A percentile compares a stretch with the other conserved stretches of the same genome.
These are phyloP conservation scores for Ophiostoma triangulosporum DNA, from an alignment of 2,329 filamentous ascomycete species.

Conservation along the genomic window DNA sequence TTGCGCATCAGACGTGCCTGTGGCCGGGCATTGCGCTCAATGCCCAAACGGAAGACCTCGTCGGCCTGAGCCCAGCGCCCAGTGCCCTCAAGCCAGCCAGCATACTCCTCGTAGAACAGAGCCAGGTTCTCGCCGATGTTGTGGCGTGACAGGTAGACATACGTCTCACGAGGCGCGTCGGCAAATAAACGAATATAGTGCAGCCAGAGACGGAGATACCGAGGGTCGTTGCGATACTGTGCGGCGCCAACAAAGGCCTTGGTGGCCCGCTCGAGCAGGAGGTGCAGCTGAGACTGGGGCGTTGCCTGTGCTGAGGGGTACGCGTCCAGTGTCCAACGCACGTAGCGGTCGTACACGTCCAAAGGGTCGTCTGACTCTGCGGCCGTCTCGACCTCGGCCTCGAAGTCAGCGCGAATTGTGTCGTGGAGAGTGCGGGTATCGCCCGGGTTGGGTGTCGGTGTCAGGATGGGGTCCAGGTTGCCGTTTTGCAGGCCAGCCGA, in stretches of 20 bases:
- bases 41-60: constrained; percentile 81
- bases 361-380: constrained; percentile 88
- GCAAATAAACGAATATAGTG: constrained; percentile 89
- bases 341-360: constrained; percentile 90
- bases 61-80: constrained; percentile 82
- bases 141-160: constrained; percentile 80
- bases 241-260: constrained; percentile 72
- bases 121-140: constrained; percentile 76
- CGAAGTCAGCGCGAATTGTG: constrained; percentile 68
- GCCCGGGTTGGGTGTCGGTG: constrained; percentile 48
- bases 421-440: constrained; percentile 65
- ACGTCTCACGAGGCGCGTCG: constrained; percentile 84
- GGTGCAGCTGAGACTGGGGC: constrained; percentile 76
- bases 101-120: constrained; percentile 94
- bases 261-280: constrained; percentile 82
- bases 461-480: constrained; percentile 26
- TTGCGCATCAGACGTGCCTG: constrained; percentile 72
- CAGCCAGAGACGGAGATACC: constrained; percentile 88
- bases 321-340: constrained; percentile 90
- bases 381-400: constrained; percentile 65
- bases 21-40: constrained; percentile 78
- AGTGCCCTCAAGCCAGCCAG: constrained; percentile 76
- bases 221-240: constrained; percentile 89
- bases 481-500: constrained; percentile 33
- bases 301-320: constrained; percentile 92